phyloP scores from a whole-genome alignment of 2,329 filamentous ascomycete species.

The Arthrobotrys sphaeroides region DNA sequence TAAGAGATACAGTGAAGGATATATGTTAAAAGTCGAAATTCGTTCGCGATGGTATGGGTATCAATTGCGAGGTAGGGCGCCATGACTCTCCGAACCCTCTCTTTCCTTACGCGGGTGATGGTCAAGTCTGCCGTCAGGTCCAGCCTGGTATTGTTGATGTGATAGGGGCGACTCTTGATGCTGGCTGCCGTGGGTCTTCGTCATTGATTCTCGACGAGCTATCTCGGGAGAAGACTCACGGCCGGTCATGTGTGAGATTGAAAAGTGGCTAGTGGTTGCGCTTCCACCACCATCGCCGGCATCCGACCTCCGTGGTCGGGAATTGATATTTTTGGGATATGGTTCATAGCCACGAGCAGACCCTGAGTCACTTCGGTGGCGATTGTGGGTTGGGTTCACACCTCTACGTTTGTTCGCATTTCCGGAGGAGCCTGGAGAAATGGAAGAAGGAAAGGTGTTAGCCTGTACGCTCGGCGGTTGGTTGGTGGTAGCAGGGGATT shows the following conservation, averaged over 20 bases:
- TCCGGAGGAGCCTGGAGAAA: conserved; percentile 53
- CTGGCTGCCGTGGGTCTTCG: neutral
- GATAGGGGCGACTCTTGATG: conserved; percentile 20
- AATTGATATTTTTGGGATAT: conserved; percentile 52
- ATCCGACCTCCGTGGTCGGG: conserved; percentile 55
- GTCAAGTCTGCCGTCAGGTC: conserved; percentile 36
- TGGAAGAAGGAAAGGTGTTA: conserved; percentile 53
- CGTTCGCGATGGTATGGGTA: neutral
- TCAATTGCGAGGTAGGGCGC: conserved; percentile 2
- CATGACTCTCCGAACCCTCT: conserved; percentile 9
- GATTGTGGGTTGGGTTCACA: conserved; percentile 54
- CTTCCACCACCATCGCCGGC: conserved; percentile 5
- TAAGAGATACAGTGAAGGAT: conserved; percentile 11
- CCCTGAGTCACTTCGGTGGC: conserved; percentile 57
- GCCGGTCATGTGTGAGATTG: conserved; percentile 41
- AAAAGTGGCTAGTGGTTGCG: conserved; percentile 19
- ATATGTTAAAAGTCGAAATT: neutral
- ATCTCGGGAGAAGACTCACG: conserved; percentile 18
- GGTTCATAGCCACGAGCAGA: conserved; percentile 55
- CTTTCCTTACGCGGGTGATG: conserved; percentile 26
- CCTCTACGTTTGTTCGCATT: conserved; percentile 54
- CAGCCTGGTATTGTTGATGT: conserved; percentile 44
- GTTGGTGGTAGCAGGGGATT: conserved; percentile 48
- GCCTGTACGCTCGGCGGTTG: conserved; percentile 15
- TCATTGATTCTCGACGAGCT: conserved; percentile 12